phyloP scores from a whole-genome alignment of 139 green algal genomes.

The Coelastrella sp. region DNA sequence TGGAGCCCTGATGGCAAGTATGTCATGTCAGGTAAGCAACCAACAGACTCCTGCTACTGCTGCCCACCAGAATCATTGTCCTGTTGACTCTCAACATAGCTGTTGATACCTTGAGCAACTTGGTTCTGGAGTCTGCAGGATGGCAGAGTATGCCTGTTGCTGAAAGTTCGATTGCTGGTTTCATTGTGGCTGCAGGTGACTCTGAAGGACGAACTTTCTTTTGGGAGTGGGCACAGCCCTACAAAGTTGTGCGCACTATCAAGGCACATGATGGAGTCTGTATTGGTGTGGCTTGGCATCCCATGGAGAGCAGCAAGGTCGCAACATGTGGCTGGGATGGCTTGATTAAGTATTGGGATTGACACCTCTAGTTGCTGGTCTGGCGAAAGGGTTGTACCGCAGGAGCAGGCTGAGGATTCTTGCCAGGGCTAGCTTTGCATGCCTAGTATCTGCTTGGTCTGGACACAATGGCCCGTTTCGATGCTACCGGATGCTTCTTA shows the following conservation, averaged over 20 bases:
- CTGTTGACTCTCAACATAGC: background rate
- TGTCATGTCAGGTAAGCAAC: conserved; percentile 82
- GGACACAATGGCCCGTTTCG: no score
- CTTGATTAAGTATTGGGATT: conserved; percentile 93
- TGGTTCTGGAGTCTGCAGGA: background rate
- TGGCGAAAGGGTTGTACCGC: no score
- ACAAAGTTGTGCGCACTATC: conserved; percentile 79
- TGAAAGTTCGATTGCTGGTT: background rate
- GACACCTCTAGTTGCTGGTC: no score
- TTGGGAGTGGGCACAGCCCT: conserved; percentile 96
- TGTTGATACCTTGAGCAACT: background rate
- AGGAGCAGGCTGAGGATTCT: no score
- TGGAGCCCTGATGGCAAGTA: conserved; percentile 79
- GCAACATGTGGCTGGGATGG: conserved; percentile 97
- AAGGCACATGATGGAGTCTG: conserved; percentile 94
- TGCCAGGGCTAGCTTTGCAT: no score
- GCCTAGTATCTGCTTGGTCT: no score
- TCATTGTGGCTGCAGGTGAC: conserved; percentile 62
- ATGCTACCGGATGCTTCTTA: no score
- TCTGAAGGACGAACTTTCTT: conserved; percentile 92
- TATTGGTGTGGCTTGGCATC: conserved; percentile 95
- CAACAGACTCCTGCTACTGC: background rate
- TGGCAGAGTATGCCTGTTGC: background rate
- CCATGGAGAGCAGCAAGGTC: conserved; percentile 92
- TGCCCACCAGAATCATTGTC: background rate